Base-by-base conservation (phyloP, 345 rosid genomes). In the Hibiscus tridactylites region DNA sequence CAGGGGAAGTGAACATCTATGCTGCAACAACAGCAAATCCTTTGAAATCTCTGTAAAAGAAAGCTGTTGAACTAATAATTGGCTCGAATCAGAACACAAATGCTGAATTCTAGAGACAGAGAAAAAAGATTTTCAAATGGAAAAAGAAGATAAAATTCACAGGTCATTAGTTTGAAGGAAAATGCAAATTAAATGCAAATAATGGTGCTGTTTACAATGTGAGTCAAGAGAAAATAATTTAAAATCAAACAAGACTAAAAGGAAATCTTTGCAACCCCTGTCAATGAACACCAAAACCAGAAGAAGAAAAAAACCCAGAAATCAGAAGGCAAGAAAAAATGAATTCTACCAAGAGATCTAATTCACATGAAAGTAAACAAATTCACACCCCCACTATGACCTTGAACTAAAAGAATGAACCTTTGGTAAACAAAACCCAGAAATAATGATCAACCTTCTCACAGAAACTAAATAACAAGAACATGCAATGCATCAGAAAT, bases 381-480 rank as follows among this genome's bases (percentile, higher is more conserved):
- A 2, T 24, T 5, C 17, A 21, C 19, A 6, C 8, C 49, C 13
- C 24, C n/a, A 8, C 15, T 9, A 13, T n/a, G 49, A 67, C 66
- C 64, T 47, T 49, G 73, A 81, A 24, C 19, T 66, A 37, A 72
- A 69, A 56, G 67, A 29, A 16, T 11, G 53, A 0, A 71, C 6
- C 28, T 72, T 44, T 42, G 44, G 13, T 44, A 21, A 60, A 39
- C 19, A 58, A 61, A 62, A 49, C 42, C 26, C 42, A 63, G 28
- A 63, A 9, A 2, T 47, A 33, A 72, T 52, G 37, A 35, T 31
- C 46, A 49, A 61, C 52, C 8, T 0, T 16, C 7, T 16, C 26
- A 47, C 29, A 65, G 15, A 56, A 46, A 65, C 56, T 58, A 16
- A 66, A 66, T 26, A 21, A 13, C 46, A 24, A 65, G 11, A 64